Conservation (phyloP, 257 asterid species). For the Solanum microdontum region DNA sequence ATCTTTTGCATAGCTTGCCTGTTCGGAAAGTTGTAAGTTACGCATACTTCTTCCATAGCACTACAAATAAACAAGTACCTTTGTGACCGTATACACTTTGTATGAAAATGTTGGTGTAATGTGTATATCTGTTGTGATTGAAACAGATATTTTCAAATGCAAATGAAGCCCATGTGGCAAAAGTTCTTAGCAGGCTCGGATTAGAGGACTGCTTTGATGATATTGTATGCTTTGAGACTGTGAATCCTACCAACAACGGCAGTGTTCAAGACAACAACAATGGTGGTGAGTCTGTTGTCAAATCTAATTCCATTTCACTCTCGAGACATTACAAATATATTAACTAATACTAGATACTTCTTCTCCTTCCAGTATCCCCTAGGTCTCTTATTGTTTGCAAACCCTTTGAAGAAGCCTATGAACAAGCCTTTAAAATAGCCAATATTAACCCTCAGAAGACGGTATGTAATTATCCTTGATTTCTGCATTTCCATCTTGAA, state of each 20-base stretch:
- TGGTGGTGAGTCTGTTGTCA: slow-evolving; percentile 30
- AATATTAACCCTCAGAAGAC: slow-evolving; percentile 62
- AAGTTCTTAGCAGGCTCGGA: slow-evolving; percentile 62
- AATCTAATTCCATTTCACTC: background rate
- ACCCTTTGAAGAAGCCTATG: slow-evolving; percentile 60
- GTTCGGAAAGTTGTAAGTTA: slow-evolving; percentile 74
- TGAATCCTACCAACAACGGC: slow-evolving; percentile 44
- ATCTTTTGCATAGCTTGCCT: slow-evolving; percentile 57
- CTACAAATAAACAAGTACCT: background rate
- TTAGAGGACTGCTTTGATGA: slow-evolving; percentile 77
- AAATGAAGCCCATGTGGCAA: slow-evolving; percentile 82
- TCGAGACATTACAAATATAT: background rate
- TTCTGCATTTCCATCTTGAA: background rate
- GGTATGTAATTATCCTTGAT: slow-evolving; percentile 21
- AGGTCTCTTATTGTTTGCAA: slow-evolving; percentile 56
- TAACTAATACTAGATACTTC: slow-evolving; percentile 2
- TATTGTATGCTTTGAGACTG: slow-evolving; percentile 60
- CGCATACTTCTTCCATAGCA: background rate
- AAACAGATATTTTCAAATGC: slow-evolving; percentile 85
- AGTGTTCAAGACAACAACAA: slow-evolving; percentile 3
- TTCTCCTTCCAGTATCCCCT: slow-evolving; percentile 23
- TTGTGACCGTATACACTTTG: background rate
- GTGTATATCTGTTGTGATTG: background rate
- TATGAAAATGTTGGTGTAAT: background rate
- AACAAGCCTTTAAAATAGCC: slow-evolving; percentile 53